These are phyloP conservation scores for Quercus dentata DNA, from an alignment of 306 rosid species.

Conservation along the genomic window DNA sequence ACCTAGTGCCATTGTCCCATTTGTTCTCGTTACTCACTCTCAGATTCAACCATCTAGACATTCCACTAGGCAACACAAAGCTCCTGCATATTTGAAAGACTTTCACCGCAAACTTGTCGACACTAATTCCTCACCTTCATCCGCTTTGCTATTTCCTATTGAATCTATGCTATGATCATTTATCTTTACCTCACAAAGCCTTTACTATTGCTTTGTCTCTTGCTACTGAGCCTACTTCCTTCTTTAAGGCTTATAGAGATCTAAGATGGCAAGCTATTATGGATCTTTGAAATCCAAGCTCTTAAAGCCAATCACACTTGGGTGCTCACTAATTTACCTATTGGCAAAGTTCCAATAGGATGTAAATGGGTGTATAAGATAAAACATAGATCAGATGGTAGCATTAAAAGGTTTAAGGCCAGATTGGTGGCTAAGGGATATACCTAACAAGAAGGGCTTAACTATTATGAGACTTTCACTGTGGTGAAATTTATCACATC, in stretches of 20 bases:
- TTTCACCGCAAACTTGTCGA: no score
- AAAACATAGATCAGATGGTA: not conserved
- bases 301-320: not conserved
- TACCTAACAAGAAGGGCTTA: no score
- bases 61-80: no score
- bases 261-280: not conserved
- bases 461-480: no score
- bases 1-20: no score
- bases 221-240: not conserved
- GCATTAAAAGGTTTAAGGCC: not conserved
- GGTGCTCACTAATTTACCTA: not conserved
- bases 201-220: not conserved
- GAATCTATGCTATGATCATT: not conserved
- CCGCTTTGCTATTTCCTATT: no score
- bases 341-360: not conserved
- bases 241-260: not conserved
- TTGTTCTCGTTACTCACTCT: fast-evolving
- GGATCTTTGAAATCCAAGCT: not conserved
- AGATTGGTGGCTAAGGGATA: not conserved
- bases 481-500: no score
- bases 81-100: no score
- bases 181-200: not conserved
- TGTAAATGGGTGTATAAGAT: not conserved
- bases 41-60: no score
- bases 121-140: no score